Evolutionary conservation across 306 rosid species (phyloP), one percentile per base, ranked within the genome.

Genomic region (Rubus idaeus): DNA sequence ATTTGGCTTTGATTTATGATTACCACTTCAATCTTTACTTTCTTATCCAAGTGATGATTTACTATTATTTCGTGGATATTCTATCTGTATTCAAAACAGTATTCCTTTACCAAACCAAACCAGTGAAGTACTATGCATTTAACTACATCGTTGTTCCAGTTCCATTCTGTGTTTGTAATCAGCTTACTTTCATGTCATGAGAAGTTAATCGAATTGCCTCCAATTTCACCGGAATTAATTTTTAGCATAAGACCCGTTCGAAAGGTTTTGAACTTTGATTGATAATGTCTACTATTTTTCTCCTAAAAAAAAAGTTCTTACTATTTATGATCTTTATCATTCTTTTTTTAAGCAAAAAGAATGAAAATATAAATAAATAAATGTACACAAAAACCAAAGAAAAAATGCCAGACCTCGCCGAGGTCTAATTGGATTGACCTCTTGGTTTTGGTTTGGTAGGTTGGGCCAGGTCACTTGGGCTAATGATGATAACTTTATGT

Each of bases 1-100:
- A 37, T 13, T 52, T 68, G 53, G 75, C 53, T 70, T 41, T 77
- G 68, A 73, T 81, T 57, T 64, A 49, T 75, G 68, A 75, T 84
- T 67, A 42, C 66, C 61, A 18, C 17, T 53, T 56, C 8, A 14
- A 26, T 49, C 1, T 14, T 10, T 45, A 47, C 9, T 53, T 62
- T 63, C 49, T 53, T 70, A 35, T 39, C 0, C n/a, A 1, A 20
- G 11, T 10, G 21, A 56, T 58, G n/a, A 13, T 9, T 0, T 7
- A 12, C 40, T 5, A 74, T 4, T 17, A 41, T 13, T 14, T 37
- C 6, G 14, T 46, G 17, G 37, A 68, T 68, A 6, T 53, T 37
- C n/a, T 52, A 5, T 52, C 17, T 7, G 72, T 49, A 8, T 71
- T 12, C 44, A 1, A 56, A 73, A 52, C 64, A n/a, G 37, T 39